Evolutionary conservation across 257 asterid genomes (phyloP).

Genomic region (Gynochthodes officinalis): DNA sequence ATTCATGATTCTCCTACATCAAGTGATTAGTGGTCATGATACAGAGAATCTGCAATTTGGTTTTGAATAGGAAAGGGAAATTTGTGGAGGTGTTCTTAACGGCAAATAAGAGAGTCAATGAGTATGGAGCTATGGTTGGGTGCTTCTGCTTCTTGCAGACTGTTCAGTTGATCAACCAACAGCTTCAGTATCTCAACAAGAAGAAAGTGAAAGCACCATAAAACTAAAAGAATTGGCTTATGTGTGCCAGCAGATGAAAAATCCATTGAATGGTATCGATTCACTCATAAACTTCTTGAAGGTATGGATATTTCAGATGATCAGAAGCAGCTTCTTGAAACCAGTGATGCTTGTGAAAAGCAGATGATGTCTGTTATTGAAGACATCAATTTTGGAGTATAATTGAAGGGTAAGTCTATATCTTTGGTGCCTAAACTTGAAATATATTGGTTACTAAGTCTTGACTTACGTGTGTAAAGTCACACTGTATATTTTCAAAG

Average conservation of each 20-base stretch:
- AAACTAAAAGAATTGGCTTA: slow-evolving; percentile 52
- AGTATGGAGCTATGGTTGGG: slow-evolving; percentile 43
- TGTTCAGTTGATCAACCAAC: slow-evolving; percentile 19
- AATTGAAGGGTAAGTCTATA: slow-evolving; percentile 44
- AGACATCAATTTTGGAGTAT: slow-evolving; percentile 28
- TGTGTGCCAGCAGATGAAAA: slow-evolving; percentile 54
- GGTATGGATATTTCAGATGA: slow-evolving; percentile 36
- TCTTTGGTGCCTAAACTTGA: not conserved
- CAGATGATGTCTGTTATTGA: slow-evolving; percentile 55
- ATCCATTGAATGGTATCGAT: slow-evolving; percentile 63
- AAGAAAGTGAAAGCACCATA: slow-evolving; percentile 18
- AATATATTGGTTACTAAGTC: no score
- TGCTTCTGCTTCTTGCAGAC: slow-evolving; percentile 63
- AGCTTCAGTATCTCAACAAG: slow-evolving; percentile 11
- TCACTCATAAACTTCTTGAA: slow-evolving; percentile 53
- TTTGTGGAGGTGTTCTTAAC: slow-evolving; percentile 50
- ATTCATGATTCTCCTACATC: slow-evolving; percentile 57
- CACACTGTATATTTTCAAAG: not conserved
- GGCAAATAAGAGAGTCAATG: slow-evolving; percentile 46
- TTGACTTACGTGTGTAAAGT: no score
- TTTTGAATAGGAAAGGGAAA: slow-evolving; percentile 46
- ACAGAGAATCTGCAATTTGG: slow-evolving; percentile 47
- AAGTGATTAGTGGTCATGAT: slow-evolving; percentile 51
- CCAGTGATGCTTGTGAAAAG: slow-evolving; percentile 63
- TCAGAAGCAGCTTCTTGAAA: slow-evolving; percentile 54